Evolutionary conservation across 1,284 basidiomycete genomes (phyloP).

Genomic region (Puccinia polysora): DNA sequence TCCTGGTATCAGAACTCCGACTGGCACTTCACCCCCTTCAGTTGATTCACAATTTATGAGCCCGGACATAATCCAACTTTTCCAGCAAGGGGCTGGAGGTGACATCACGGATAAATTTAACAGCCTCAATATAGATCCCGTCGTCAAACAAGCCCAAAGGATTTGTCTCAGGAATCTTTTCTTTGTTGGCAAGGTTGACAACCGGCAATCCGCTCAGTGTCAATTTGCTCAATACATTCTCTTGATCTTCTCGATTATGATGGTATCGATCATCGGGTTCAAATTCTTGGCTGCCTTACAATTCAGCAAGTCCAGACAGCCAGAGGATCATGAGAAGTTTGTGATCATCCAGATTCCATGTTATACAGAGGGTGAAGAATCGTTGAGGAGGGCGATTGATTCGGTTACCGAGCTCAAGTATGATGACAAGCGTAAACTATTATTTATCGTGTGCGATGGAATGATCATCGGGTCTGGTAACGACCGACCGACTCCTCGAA

Average conservation of each 20-base stretch:
- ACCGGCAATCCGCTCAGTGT: slow-evolving; percentile 83
- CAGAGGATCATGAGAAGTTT: slow-evolving; percentile 96
- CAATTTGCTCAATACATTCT: slow-evolving; percentile 87
- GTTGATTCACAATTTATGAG: slow-evolving; percentile 72
- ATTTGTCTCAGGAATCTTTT: slow-evolving; percentile 89
- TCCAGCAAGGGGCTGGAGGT: slow-evolving; percentile 72
- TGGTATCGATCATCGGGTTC: slow-evolving; percentile 95
- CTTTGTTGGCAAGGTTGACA: slow-evolving; percentile 84
- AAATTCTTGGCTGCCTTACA: slow-evolving; percentile 95
- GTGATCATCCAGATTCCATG: slow-evolving; percentile 97
- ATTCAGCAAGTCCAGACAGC: slow-evolving; percentile 73
- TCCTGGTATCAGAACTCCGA: slow-evolving; percentile 58
- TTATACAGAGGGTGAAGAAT: slow-evolving; percentile 90
- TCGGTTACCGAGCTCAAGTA: slow-evolving; percentile 90
- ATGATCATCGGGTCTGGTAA: slow-evolving; percentile 97
- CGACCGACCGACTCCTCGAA: slow-evolving; percentile 74
- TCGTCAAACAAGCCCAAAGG: slow-evolving; percentile 71
- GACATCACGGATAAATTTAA: slow-evolving; percentile 80
- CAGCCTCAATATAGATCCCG: slow-evolving; percentile 61
- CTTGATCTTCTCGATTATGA: slow-evolving; percentile 79
- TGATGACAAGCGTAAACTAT: slow-evolving; percentile 93
- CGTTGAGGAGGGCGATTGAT: slow-evolving; percentile 83
- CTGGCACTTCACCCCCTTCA: slow-evolving; percentile 61
- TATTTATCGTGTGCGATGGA: slow-evolving; percentile 94
- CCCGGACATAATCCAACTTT: slow-evolving; percentile 67